Conservation (phyloP, 2,329 filamentous ascomycete genomes). For the Penicillium capsulatum region DNA sequence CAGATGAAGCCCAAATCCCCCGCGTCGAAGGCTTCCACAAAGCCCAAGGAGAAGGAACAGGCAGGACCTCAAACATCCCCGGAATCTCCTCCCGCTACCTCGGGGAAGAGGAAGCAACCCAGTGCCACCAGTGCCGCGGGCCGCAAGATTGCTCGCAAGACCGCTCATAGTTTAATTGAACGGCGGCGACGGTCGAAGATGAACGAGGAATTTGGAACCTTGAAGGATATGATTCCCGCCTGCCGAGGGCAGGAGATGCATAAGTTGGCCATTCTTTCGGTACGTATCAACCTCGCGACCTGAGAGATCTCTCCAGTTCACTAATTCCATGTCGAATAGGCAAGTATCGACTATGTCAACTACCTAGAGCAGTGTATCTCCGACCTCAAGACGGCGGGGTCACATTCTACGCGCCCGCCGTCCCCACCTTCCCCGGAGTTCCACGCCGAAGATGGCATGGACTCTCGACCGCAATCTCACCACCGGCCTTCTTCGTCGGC, state of each 20-base stretch:
- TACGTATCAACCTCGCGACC: too few species aligned
- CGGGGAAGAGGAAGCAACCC: conserved; percentile 70
- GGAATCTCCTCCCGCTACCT: conserved; percentile 23
- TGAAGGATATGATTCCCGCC: conserved; percentile 94
- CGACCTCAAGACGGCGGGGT: conserved; percentile 63
- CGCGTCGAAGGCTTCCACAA: conserved; percentile 40
- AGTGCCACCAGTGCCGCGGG: conserved; percentile 75
- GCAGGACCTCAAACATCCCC: conserved; percentile 11
- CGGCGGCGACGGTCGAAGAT: conserved; percentile 87
- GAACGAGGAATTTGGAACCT: conserved; percentile 93
- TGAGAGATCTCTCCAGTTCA: too few species aligned
- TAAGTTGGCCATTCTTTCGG: conserved; percentile 91
- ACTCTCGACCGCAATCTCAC: conserved; percentile 6
- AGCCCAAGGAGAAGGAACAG: conserved; percentile 26
- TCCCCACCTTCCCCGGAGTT: conserved; percentile 37
- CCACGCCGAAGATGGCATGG: conserved; percentile 17
- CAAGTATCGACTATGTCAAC: conserved; percentile 91
- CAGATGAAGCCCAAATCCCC: conserved; percentile 77
- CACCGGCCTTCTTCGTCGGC: conserved; percentile 19
- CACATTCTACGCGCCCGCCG: conserved; percentile 25
- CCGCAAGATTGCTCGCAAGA: conserved; percentile 93
- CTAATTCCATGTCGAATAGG: conserved; percentile 49
- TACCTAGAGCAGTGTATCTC: conserved; percentile 86
- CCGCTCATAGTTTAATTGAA: conserved; percentile 93
- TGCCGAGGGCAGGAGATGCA: conserved; percentile 96